These are phyloP conservation scores for Boletus bicolor DNA, from an alignment of 768 basidiomycete genomes.

Conservation along the genomic window DNA sequence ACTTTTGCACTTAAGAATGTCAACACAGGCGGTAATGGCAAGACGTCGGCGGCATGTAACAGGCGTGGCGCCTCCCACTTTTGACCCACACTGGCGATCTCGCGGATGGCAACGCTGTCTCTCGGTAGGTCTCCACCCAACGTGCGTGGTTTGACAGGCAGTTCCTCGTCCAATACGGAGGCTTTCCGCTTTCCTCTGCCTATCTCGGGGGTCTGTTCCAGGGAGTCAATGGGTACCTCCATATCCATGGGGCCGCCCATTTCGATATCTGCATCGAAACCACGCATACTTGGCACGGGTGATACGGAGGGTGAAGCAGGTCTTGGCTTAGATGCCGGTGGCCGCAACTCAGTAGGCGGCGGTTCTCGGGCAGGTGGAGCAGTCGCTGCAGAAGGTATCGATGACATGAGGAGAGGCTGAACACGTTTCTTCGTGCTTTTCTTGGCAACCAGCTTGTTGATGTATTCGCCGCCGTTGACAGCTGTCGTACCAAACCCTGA, in stretches of 20 bases:
- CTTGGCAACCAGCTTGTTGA: conserved; percentile 75
- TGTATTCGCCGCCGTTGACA: conserved; percentile 50
- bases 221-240: conserved; percentile 53
- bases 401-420: conserved; percentile 41
- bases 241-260: conserved; percentile 49
- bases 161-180: conserved; percentile 40
- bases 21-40: conserved; percentile 55
- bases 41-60: conserved; percentile 17
- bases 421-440: conserved; percentile 67
- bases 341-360: conserved; percentile 14
- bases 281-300: conserved; percentile 48
- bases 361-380: conserved; percentile 13
- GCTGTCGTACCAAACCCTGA: conserved; percentile 40
- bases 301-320: conserved; percentile 36
- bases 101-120: conserved; percentile 49
- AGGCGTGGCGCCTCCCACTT: conserved; percentile 18
- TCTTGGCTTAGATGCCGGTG: conserved; percentile 25
- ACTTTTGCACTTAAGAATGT: conserved; percentile 56
- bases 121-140: conserved; percentile 65
- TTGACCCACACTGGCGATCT: conserved; percentile 39
- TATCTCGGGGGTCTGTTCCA: conserved; percentile 42
- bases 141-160: conserved; percentile 45
- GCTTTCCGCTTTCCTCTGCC: conserved; percentile 53
- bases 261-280: conserved; percentile 42
- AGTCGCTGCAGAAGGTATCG: conserved; percentile 36